Percentiles rank a stretch among this genome's conserved stretches.
Evolutionary conservation across 163 green algal species (phyloP).

Genomic region (Chlamydomonas reinhardtii): DNA sequence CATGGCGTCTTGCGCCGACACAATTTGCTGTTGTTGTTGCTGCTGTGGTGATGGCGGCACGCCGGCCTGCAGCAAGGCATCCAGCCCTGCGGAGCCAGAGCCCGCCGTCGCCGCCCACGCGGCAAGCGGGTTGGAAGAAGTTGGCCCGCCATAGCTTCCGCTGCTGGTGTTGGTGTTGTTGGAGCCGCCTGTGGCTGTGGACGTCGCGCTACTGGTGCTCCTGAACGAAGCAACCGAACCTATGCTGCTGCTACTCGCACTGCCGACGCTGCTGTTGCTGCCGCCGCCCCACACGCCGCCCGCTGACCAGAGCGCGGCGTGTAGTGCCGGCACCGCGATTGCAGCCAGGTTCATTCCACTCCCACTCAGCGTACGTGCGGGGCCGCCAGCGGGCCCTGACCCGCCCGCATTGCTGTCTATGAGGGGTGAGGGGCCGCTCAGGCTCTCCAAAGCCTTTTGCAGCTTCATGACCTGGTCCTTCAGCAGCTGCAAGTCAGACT

Average conservation of each 20-base stretch:
- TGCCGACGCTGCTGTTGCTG: background rate
- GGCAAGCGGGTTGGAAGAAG: background rate
- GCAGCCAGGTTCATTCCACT: background rate
- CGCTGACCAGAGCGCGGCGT: slow-evolving; percentile 13
- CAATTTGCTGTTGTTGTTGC: background rate
- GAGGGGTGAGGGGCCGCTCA: background rate
- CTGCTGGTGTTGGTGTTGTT: background rate
- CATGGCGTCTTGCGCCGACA: background rate
- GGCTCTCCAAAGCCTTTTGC: slow-evolving; percentile 10
- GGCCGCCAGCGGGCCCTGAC: background rate
- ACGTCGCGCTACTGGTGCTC: background rate
- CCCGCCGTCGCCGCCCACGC: background rate
- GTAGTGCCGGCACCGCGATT: background rate
- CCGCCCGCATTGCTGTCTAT: background rate
- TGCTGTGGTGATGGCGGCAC: background rate
- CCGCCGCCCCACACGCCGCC: background rate
- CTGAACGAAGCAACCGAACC: background rate
- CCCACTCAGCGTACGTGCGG: background rate
- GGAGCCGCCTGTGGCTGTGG: too few species aligned
- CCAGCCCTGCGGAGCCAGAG: background rate
- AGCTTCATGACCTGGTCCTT: slow-evolving; percentile 46
- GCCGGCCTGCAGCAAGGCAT: slow-evolving; percentile 35
- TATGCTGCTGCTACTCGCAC: background rate
- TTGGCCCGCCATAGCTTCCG: slow-evolving; percentile 4
- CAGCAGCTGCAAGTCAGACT: slow-evolving; percentile 10